Percentiles rank a stretch among this genome's conserved stretches.
Conservation (phyloP, 2,329 filamentous ascomycete species). For the Cladosporium cucumerinum region DNA sequence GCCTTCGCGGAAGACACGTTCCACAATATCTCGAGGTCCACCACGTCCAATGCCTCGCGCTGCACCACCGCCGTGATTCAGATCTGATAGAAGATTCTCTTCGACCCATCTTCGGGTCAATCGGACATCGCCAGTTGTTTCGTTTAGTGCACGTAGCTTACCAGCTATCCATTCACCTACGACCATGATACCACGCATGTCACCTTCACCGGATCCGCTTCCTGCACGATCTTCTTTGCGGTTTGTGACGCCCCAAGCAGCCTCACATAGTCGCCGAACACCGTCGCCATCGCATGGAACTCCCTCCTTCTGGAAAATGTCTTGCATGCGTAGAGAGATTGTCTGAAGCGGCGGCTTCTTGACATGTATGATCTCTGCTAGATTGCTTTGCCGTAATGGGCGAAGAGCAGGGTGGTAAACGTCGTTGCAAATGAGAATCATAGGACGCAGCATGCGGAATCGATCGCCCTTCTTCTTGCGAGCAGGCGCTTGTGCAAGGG, state of each 20-base stretch:
- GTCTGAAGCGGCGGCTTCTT: conserved; percentile 85
- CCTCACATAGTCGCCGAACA: conserved; percentile 77
- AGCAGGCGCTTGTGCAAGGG: conserved; percentile 33
- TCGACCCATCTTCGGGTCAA: conserved; percentile 77
- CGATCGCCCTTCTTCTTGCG: conserved; percentile 74
- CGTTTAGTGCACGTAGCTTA: conserved; percentile 53
- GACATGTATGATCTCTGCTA: conserved; percentile 88
- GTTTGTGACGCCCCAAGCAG: conserved; percentile 73
- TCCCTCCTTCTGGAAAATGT: conserved; percentile 83
- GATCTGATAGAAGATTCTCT: conserved; percentile 63
- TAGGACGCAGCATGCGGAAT: conserved; percentile 79
- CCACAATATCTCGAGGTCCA: conserved; percentile 69
- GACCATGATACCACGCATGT: conserved; percentile 79
- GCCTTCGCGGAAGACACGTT: conserved; percentile 74
- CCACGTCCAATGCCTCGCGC: conserved; percentile 70
- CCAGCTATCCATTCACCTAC: conserved; percentile 83
- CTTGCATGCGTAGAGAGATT: conserved; percentile 75
- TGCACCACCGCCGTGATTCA: conserved; percentile 68
- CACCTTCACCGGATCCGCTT: conserved; percentile 64
- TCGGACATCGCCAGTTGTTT: conserved; percentile 40
- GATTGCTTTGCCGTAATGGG: conserved; percentile 75
- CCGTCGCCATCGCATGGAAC: conserved; percentile 87
- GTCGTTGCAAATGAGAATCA: conserved; percentile 96
- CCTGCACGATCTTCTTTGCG: conserved; percentile 58
- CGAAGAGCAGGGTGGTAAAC: conserved; percentile 88